Base-by-base conservation (phyloP, 2,329 filamentous ascomycete species). In the Seiridium unicorne region DNA sequence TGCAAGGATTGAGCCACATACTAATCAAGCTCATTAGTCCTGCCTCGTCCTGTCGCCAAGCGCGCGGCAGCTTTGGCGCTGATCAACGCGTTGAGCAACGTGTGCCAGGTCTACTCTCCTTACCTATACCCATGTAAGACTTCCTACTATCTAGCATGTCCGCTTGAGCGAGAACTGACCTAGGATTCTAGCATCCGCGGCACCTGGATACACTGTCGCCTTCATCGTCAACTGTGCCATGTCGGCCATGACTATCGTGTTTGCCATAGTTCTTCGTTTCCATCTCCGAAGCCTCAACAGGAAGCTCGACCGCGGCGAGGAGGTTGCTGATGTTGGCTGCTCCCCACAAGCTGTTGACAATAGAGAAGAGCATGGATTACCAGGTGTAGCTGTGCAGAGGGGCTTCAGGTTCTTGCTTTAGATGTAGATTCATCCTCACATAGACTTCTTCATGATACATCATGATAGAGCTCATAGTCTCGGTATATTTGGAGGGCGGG, bases 31-130 rank as follows among this genome's bases (percentile, higher is more conserved):
- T 51, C 32, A 51, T 51, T 34, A 56, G 54, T 56, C 32, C 32
- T 56, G n/a, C 54, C 54, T 44, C 54, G 55, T n/a, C 55, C 55
- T 38, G 44, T 49, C 10, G 55, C 55, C 10, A 57, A 57, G 34
- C 55, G 55, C 9, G 55, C 55, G 6, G 55, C 55, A 6, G 55
- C 55, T n/a, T 26, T 57, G n/a, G 55, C 55, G 9, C 10, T 57
- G 31, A 57, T 57, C 34, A 57, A 48, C 5, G 55, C 55, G 8
- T 34, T 57, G 4, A 49, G 55, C 32, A 57, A 57, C 31, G 54
- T 56, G 11, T 56, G 54, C 31, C 54, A 56, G 32, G 46, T 56
- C 3, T 56, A 56, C 40, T 56, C 54, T 5, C 54, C 54, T 26
- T 56, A 44, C 35, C 54, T 56, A 10, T 56, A 56, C 31, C 54